Evolutionary conservation across 139 green algal species (phyloP), one percentile per base, ranked within the genome.

Genomic region (Micromonas pusilla): DNA sequence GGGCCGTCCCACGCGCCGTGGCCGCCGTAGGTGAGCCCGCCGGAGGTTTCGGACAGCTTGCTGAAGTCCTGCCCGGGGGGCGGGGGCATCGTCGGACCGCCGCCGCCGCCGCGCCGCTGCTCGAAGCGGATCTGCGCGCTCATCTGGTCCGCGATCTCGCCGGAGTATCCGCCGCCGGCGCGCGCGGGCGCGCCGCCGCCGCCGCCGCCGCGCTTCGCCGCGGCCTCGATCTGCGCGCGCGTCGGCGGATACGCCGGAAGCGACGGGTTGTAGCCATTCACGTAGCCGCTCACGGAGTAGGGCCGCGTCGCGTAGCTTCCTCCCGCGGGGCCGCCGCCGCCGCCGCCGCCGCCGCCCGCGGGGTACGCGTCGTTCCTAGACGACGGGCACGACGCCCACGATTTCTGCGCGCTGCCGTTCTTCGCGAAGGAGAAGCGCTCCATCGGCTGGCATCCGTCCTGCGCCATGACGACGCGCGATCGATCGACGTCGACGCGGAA

Each of bases 381-480:
- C 30, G 30, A 53, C 66, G 68, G 68, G 68, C 68, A 75, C 20
- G 31, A 75, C 1, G 68, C 36, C 68, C 68, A 75, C 1, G 37
- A 64, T 26, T 75, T 75, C 25, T 75, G 68, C 37, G 68, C 68
- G 23, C 23, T 39, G 19, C 68, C 68, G 5, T 38, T 39, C 28
- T 32, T 39, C 20, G 28, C 6, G 28, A 34, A 70, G 6, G 63
- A 20, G 68, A 75, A 78, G 54, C 72, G 57, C 72, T 78, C 72
- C 30, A 70, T 52, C 39, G 53, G 54, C 33, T 78, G 72, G 53
- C 72, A 78, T n/a, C 72, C 72, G 33, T 78, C 72, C 23, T 39
- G 53, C 52, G 72, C 72, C 72, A 78, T 78, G 31, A 26, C 30
- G 70, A n/a, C n/a, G n/a, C n/a, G n/a, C n/a, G n/a, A 16, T 57